A percentile compares a stretch with the other conserved stretches of the same genome.
phyloP scores from a whole-genome alignment of 1,139 yeast species.

The Yamadazyma blattariae region DNA sequence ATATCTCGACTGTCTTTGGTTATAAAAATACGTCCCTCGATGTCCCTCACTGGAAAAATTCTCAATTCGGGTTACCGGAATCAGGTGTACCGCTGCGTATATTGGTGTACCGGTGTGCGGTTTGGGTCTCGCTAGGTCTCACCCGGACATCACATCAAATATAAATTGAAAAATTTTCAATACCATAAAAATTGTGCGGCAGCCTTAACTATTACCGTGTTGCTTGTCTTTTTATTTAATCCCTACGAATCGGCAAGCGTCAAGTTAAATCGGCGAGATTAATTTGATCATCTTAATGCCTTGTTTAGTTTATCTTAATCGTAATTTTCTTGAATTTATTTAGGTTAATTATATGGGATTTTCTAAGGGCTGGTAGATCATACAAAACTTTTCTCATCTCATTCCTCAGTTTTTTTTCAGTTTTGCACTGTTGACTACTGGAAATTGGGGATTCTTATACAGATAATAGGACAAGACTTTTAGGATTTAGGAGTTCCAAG shows the following conservation, averaged over 20 bases:
- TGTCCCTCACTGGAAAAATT: too few relatives aligned
- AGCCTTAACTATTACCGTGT: constrained; percentile 57
- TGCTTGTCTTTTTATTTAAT: constrained; percentile 47
- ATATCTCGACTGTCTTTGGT: too few relatives aligned
- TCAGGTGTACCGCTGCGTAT: too few relatives aligned
- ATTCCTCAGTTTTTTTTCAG: too few relatives aligned
- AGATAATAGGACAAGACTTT: too few relatives aligned
- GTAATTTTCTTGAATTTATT: constrained; percentile 14
- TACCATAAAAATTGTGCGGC: constrained; percentile 40
- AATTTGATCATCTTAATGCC: constrained; percentile 52
- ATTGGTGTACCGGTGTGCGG: too few relatives aligned
- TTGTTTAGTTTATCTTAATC: constrained; percentile 32
- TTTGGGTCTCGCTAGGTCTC: background rate
- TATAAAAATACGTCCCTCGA: too few relatives aligned
- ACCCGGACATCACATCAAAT: constrained; percentile 1
- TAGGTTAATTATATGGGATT: constrained; percentile 18
- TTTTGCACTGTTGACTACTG: too few relatives aligned
- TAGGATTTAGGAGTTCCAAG: too few relatives aligned
- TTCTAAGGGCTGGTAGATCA: constrained; percentile 54
- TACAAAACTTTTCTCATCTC: constrained; percentile 22
- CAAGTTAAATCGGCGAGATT: constrained; percentile 52
- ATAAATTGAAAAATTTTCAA: constrained; percentile 12
- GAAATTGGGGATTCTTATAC: too few relatives aligned
- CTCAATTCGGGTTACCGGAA: too few relatives aligned
- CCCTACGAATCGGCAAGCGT: constrained; percentile 56